Evolutionary conservation across 106 monocot genomes (phyloP).

Genomic region (Dioscorea zingiberensis): DNA sequence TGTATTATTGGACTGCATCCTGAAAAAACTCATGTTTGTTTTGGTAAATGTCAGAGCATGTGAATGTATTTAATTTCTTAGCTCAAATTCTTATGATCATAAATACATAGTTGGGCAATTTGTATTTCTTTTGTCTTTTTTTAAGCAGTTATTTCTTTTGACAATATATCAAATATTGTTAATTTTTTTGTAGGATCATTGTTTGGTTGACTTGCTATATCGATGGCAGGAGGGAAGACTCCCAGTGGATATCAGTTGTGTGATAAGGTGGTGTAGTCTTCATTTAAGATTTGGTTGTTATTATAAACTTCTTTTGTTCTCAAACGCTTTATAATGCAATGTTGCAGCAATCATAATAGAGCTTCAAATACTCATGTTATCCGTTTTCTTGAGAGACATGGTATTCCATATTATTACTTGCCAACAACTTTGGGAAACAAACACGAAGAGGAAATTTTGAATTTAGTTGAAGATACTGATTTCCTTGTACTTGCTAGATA

Average conservation of each 20-base stretch:
- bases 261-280: slow-evolving; percentile 62
- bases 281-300: not conserved
- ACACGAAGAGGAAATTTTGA: slow-evolving; percentile 80
- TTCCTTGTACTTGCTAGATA: slow-evolving; percentile 97
- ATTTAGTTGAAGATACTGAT: slow-evolving; percentile 70
- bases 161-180: too few species aligned
- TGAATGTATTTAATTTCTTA: too few species aligned
- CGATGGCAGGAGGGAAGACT: slow-evolving; percentile 89
- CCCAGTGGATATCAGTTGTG: slow-evolving; percentile 82
- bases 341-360: slow-evolving; percentile 82
- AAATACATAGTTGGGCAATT: not conserved
- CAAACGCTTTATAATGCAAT: not conserved
- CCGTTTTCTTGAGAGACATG: slow-evolving; percentile 81
- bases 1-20: too few species aligned
- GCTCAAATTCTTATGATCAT: too few species aligned
- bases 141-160: not conserved
- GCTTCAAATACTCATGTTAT: slow-evolving; percentile 68
- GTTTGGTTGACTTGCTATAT: slow-evolving; percentile 82
- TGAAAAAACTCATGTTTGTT: too few species aligned
- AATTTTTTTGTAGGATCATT: slow-evolving; percentile 63
- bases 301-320: too few species aligned
- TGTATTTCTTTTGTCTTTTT: not conserved
- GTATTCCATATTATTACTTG: slow-evolving; percentile 84
- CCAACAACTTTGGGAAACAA: slow-evolving; percentile 53
- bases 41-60: too few species aligned